Evolutionary conservation across 768 basidiomycete species (phyloP).

Genomic region (Royoungia palumana): DNA sequence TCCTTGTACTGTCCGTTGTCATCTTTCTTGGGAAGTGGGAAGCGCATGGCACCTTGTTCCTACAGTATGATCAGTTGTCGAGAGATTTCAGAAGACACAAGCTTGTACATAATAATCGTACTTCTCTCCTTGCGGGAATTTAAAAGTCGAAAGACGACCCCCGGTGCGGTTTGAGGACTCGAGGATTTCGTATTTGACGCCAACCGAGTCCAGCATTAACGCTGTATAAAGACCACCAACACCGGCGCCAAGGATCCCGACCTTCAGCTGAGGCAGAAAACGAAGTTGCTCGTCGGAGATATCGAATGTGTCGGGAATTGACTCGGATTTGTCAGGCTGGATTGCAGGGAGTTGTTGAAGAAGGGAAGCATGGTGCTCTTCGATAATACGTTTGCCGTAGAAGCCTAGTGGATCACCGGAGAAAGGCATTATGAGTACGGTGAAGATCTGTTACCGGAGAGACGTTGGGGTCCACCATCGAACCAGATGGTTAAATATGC

Average conservation of each 20-base stretch:
- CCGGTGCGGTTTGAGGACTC: constrained; percentile 41
- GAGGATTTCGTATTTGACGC: constrained; percentile 44
- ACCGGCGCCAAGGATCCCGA: constrained; percentile 22
- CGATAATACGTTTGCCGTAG: constrained; percentile 11
- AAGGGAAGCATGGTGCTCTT: constrained; percentile 11
- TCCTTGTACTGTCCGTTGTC: constrained; percentile 14
- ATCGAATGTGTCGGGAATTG: not conserved
- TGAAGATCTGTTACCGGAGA: not conserved
- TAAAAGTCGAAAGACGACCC: constrained; percentile 44
- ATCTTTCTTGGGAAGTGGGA: constrained; percentile 22
- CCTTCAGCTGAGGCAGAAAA: constrained; percentile 5
- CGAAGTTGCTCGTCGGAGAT: not conserved
- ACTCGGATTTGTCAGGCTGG: not conserved
- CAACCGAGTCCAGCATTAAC: constrained; percentile 42
- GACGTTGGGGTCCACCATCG: no score
- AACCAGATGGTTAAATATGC: no score
- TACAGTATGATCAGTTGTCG: not conserved
- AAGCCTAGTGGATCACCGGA: constrained; percentile 16
- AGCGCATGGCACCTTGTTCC: constrained; percentile 45
- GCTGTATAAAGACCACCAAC: constrained; percentile 40
- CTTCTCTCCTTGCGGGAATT: constrained; percentile 28
- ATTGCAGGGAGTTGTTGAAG: constrained; percentile 1
- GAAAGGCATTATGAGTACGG: constrained; percentile 7
- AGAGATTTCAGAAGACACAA: no score
- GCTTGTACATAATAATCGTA: constrained; percentile 25